Evolutionary conservation across 2,329 filamentous ascomycete species (phyloP).

Genomic region (Hyphodiscus sp.): DNA sequence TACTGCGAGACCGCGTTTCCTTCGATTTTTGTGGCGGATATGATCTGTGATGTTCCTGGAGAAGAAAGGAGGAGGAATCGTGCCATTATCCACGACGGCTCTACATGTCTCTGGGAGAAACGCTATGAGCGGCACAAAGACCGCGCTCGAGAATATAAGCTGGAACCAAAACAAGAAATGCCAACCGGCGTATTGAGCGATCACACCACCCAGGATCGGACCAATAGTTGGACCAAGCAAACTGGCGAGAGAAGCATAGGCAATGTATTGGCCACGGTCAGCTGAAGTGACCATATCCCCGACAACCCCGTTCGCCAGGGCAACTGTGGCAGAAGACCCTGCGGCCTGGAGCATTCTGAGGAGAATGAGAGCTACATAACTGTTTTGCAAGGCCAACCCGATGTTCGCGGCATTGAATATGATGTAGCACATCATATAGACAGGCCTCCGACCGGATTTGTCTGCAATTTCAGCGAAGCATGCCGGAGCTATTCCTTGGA

Average conservation of each 20-base stretch:
- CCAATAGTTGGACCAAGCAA: constrained; percentile 36
- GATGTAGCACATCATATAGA: constrained; percentile 46
- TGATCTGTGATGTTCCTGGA: constrained; percentile 35
- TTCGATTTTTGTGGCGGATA: constrained; percentile 11
- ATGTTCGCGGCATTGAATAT: constrained; percentile 49
- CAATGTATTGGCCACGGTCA: constrained; percentile 60
- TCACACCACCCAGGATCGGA: constrained; percentile 23
- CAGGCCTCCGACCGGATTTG: constrained; percentile 44
- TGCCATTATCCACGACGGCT: constrained; percentile 47
- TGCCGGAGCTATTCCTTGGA: constrained; percentile 52
- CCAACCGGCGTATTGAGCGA: constrained; percentile 21
- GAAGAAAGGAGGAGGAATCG: constrained; percentile 22
- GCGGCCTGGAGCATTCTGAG: constrained; percentile 47
- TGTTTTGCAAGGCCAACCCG: constrained; percentile 43
- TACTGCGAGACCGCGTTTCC: constrained; percentile 8
- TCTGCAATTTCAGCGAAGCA: constrained; percentile 52
- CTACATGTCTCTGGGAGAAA: constrained; percentile 47
- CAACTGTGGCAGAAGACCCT: constrained; percentile 52
- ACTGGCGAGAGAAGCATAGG: constrained; percentile 50
- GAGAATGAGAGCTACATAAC: constrained; percentile 44
- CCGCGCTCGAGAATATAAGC: constrained; percentile 13
- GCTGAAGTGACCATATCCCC: constrained; percentile 56
- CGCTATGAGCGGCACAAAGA: constrained; percentile 19
- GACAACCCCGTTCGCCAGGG: constrained; percentile 52
- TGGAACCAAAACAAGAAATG: constrained; percentile 46